Evolutionary conservation across 2,329 filamentous ascomycete species (phyloP).

Genomic region (Paraconiothyrium sp.): DNA sequence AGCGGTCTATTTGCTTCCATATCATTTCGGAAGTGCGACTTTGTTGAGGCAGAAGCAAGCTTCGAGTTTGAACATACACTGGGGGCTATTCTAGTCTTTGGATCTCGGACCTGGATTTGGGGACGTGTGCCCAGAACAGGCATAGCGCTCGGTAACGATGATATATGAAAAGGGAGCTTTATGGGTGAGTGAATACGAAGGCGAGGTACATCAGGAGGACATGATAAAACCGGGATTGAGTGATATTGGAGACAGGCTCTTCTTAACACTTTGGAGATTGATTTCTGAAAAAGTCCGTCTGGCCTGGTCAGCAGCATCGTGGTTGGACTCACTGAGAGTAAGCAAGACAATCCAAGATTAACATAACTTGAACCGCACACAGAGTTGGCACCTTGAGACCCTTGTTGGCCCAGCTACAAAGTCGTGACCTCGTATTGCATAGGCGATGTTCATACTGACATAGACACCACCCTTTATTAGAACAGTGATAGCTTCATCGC

Average conservation of each 20-base stretch:
- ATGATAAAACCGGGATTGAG: conserved; percentile 93
- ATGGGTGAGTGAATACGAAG: conserved; percentile 84
- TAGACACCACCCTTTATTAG: neutral
- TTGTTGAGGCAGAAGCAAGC: neutral
- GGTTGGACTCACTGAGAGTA: neutral
- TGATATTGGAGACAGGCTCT: conserved; percentile 90
- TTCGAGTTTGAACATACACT: neutral
- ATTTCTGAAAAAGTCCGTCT: conserved; percentile 1
- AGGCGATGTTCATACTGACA: neutral
- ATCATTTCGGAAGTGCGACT: neutral
- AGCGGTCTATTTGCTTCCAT: neutral
- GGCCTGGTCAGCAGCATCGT: neutral
- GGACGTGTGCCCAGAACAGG: too few relatives aligned
- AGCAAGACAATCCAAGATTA: too few relatives aligned
- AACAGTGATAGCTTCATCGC: neutral
- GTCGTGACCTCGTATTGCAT: neutral
- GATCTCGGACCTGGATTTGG: neutral
- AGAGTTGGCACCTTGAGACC: too few relatives aligned
- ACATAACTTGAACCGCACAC: neutral
- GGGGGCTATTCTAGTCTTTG: neutral
- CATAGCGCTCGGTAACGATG: too few relatives aligned
- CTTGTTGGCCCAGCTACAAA: neutral
- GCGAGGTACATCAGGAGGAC: conserved; percentile 75
- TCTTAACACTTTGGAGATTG: conserved; percentile 86
- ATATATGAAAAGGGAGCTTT: conserved; percentile 48